Base-by-base conservation (phyloP, 2,329 filamentous ascomycete genomes). In the Pseudogymnoascus sp. region DNA sequence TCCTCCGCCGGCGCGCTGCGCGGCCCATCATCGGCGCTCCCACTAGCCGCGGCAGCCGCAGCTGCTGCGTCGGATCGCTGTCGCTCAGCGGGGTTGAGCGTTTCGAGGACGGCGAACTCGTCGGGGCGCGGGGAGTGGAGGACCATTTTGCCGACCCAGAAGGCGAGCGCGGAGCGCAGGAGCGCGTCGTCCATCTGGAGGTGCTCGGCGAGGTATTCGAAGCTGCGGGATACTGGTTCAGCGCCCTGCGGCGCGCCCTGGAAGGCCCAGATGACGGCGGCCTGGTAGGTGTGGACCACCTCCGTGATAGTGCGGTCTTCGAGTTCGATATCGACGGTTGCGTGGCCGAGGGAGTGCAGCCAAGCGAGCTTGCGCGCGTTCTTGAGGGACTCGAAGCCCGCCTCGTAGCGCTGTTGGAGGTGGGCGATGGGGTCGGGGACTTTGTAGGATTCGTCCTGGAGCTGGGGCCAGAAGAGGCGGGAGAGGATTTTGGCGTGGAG, bases 381-480 rank as follows among this genome's bases (percentile, higher is more conserved):
- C 72, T 97, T 97, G 68, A 94, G 83, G 4, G 81, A 78, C 70
- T 92, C 87, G 71, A 96, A 97, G 12, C 87, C 87, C 4, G 80
- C 74, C 63, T 88, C 87, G 73, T 96, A 97, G 58, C 78, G 80
- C 59, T 82, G 76, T 72, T 95, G 90, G 31, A 90, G 77, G 3
- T 80, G 74, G 2, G 73, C 72, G 49, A 91, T 82, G 1, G 79
- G 77, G 0, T 74, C 64, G 0, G 90, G 90, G 2, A 92, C 78
- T 21, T 77, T 72, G 71, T 92, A 92, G 2, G 80, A 78, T 63
- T 91, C 88, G 64, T 86, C 83, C 59, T 89, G 84, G 21, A 96
- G 79, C 8, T 86, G 83, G 0, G 94, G 94, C 94, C 94, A 99
- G 78, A 95, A 99, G 65, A 96, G 86, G 21, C 92, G 85, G 0